phyloP scores from a whole-genome alignment of 2,329 filamentous ascomycete genomes.

The Aspergillaceae sp. region DNA sequence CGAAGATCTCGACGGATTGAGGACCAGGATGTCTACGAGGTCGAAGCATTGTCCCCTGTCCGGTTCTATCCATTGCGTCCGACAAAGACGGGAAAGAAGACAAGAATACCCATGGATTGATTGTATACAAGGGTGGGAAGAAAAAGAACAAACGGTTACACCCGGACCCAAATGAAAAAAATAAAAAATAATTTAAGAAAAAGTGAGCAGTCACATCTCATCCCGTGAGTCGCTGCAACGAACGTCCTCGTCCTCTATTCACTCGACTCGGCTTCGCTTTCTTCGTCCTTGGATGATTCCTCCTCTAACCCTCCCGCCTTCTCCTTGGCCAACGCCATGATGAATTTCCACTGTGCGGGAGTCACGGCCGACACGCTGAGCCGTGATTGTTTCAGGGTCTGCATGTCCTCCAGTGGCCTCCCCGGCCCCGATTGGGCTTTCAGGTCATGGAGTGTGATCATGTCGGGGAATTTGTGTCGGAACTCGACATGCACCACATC shows the following conservation, averaged over 20 bases:
- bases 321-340: conserved; percentile 35
- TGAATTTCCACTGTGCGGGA: conserved; percentile 41
- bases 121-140: neutral
- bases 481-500: conserved; percentile 83
- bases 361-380: conserved; percentile 61
- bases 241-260: conserved; percentile 2
- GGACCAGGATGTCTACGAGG: too few relatives aligned
- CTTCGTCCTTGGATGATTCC: conserved; percentile 6
- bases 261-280: conserved; percentile 6
- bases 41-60: too few relatives aligned
- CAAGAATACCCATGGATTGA: conserved; percentile 9
- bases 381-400: conserved; percentile 72
- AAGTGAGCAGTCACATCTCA: neutral
- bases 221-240: neutral
- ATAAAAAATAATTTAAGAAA: neutral
- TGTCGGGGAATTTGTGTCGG: conserved; percentile 66
- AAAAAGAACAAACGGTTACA: conserved; percentile 4
- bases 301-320: conserved; percentile 10
- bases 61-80: conserved; percentile 2
- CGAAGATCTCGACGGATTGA: too few relatives aligned
- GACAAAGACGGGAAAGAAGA: neutral
- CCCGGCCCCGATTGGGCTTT: conserved; percentile 53
- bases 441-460: conserved; percentile 63
- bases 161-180: conserved; percentile 1
- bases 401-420: conserved; percentile 60